Percentiles rank a stretch among this genome's conserved stretches.
Conservation (phyloP, 1,284 basidiomycete genomes). For the Mycena citricolor region DNA sequence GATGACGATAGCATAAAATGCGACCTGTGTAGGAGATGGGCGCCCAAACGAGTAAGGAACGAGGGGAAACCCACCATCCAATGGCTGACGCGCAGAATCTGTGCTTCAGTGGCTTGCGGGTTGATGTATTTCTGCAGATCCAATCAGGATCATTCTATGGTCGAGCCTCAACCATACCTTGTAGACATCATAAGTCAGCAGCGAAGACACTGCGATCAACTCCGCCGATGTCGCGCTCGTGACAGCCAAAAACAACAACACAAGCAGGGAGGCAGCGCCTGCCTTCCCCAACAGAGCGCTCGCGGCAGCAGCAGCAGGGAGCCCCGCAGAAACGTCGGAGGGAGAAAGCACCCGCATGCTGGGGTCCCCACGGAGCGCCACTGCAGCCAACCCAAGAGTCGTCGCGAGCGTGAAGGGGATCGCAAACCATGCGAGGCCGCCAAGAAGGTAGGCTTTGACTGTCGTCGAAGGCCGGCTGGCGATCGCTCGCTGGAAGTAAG, state of each 20-base stretch:
- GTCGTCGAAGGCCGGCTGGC: constrained; percentile 81
- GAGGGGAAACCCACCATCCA: constrained; percentile 54
- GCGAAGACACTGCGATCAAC: constrained; percentile 81
- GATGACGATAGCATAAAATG: constrained; percentile 75
- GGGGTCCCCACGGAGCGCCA: constrained; percentile 74
- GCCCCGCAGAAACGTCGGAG: constrained; percentile 76
- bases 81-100: constrained; percentile 58
- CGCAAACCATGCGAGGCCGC: constrained; percentile 88
- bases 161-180: constrained; percentile 41
- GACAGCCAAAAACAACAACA: constrained; percentile 80
- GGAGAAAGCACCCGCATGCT: constrained; percentile 59
- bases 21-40: no score
- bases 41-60: no score
- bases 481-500: constrained; percentile 87
- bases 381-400: constrained; percentile 80
- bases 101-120: constrained; percentile 57
- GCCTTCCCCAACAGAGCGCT: constrained; percentile 75
- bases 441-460: constrained; percentile 86
- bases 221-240: constrained; percentile 88
- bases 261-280: constrained; percentile 69
- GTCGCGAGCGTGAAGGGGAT: constrained; percentile 82
- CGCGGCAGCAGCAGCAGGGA: constrained; percentile 81
- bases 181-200: constrained; percentile 83
- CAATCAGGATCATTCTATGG: background rate
- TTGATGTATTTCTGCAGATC: constrained; percentile 53